phyloP scores from a whole-genome alignment of 345 rosid species.

The Lumnitzera littorea region DNA sequence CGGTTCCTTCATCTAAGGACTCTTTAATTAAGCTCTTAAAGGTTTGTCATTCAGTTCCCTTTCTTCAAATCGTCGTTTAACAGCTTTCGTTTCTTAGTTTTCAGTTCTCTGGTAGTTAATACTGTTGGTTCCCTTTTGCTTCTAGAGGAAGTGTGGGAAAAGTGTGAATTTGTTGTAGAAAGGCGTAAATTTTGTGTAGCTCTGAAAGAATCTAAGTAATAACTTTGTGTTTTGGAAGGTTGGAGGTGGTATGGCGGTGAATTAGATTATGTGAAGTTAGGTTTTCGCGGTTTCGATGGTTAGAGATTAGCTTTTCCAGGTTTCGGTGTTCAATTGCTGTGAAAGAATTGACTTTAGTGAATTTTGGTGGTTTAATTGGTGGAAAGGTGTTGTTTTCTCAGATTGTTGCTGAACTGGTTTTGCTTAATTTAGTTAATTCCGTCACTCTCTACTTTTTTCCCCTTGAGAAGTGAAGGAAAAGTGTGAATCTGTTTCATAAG shows the following conservation, averaged over 20 bases:
- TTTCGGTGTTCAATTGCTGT: too few relatives aligned
- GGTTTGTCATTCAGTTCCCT: constrained; percentile 36
- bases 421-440: not conserved
- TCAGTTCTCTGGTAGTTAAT: constrained; percentile 14
- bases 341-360: too few relatives aligned
- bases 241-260: too few relatives aligned
- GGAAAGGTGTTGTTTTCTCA: too few relatives aligned
- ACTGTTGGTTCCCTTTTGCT: constrained; percentile 1
- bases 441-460: constrained; percentile 6
- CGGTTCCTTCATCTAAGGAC: constrained; percentile 67
- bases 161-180: not conserved
- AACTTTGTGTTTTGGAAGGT: too few relatives aligned
- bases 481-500: not conserved
- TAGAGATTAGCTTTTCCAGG: not conserved
- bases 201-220: not conserved
- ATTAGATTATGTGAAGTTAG: not conserved
- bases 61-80: not conserved
- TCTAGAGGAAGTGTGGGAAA: too few relatives aligned
- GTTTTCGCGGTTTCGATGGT: not conserved
- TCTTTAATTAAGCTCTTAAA: constrained; percentile 71
- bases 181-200: not conserved
- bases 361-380: too few relatives aligned
- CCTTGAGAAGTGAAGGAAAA: not conserved
- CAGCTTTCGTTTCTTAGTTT: not conserved
- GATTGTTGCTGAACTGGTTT: not conserved